Conservation (phyloP, 2,329 filamentous ascomycete genomes). For the Neobulgaria alba region DNA sequence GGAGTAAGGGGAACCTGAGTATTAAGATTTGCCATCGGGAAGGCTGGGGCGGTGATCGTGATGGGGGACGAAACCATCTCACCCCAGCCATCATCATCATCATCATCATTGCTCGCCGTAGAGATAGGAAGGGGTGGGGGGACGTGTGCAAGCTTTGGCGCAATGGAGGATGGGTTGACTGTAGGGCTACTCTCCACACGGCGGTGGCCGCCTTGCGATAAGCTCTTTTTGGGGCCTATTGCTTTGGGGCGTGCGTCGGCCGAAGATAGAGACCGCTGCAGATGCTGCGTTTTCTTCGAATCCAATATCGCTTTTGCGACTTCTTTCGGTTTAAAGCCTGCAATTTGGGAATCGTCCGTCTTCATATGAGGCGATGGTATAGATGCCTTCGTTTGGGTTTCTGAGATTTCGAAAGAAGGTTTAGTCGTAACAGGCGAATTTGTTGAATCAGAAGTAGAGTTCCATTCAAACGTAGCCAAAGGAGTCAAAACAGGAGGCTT, state of each 20-base stretch:
- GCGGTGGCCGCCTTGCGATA: no score
- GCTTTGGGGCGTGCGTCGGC: not conserved
- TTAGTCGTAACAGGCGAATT: not conserved
- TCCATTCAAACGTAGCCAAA: conserved; percentile 22
- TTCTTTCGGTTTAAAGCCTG: not conserved
- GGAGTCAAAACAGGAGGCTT: conserved; percentile 6
- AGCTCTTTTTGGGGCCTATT: not conserved
- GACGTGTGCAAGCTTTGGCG: not conserved
- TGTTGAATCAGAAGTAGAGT: conserved; percentile 1
- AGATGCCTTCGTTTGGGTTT: not conserved
- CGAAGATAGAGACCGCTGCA: not conserved
- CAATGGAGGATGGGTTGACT: not conserved
- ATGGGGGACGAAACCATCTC: conserved; percentile 31
- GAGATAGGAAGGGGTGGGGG: not conserved
- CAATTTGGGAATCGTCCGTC: no score
- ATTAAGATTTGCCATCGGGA: conserved; percentile 1
- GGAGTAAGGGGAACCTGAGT: not conserved
- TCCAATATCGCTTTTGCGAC: not conserved
- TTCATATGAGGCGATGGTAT: not conserved
- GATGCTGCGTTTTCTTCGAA: not conserved
- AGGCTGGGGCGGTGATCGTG: conserved; percentile 9
- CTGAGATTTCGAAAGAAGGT: no score
- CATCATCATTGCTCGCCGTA: conserved; percentile 6
- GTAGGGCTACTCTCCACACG: not conserved
- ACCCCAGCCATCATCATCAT: conserved; percentile 31